Evolutionary conservation across 2,329 filamentous ascomycete genomes (phyloP).

Genomic region (Cladosporium austrohemisphaericum): DNA sequence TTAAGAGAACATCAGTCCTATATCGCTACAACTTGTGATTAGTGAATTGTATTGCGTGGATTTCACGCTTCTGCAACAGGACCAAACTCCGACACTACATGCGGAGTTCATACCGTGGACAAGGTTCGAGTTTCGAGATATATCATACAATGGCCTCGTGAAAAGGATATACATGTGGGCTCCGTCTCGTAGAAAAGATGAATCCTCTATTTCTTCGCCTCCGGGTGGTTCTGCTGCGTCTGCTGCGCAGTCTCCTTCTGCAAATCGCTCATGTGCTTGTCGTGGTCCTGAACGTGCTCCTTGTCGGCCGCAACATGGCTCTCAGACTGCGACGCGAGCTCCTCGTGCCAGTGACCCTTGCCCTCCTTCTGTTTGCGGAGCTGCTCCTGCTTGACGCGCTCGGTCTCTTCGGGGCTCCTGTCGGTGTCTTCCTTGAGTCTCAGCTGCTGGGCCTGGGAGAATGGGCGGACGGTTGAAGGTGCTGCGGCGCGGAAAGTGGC

Average conservation of each 20-base stretch:
- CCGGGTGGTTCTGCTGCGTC: slow-evolving; percentile 34
- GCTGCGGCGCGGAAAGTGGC: slow-evolving; percentile 1
- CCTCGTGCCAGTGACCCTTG: slow-evolving; percentile 42
- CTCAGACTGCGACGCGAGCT: slow-evolving; percentile 41
- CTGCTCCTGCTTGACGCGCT: slow-evolving; percentile 43
- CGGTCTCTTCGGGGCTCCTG: slow-evolving; percentile 35
- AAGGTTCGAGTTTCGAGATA: no score
- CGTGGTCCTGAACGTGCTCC: slow-evolving; percentile 41
- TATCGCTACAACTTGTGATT: no score
- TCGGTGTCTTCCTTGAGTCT: slow-evolving; percentile 39
- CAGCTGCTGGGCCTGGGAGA: slow-evolving; percentile 32
- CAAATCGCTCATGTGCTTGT: slow-evolving; percentile 41
- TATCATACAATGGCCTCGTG: no score
- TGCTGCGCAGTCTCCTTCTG: slow-evolving; percentile 43
- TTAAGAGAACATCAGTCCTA: no score
- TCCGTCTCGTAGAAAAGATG: no score
- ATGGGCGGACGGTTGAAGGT: slow-evolving; percentile 17
- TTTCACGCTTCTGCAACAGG: no score
- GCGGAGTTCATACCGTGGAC: no score
- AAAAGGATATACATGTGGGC: no score
- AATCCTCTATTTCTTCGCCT: slow-evolving; percentile 10
- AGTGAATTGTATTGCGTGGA: no score
- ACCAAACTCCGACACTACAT: no score
- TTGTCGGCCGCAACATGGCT: slow-evolving; percentile 41
- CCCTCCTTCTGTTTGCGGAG: slow-evolving; percentile 42